These are phyloP conservation scores for Puccinia polysora DNA, from an alignment of 1,284 basidiomycete species.

Conservation along the genomic window DNA sequence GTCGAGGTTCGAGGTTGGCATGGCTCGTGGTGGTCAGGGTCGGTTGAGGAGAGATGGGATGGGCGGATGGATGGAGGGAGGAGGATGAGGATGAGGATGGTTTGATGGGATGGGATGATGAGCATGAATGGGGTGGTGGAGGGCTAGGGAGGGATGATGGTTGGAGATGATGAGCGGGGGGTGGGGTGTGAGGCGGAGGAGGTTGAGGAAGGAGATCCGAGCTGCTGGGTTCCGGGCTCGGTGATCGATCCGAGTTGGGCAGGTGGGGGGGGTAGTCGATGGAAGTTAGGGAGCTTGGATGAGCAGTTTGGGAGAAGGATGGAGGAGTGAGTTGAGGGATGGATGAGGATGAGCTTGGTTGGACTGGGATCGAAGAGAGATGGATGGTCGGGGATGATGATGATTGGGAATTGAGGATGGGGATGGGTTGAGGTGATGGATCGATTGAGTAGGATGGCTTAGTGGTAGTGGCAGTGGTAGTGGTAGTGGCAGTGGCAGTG, in stretches of 20 bases:
- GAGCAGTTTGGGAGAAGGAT: not conserved
- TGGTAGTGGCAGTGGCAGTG: not conserved
- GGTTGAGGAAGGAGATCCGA: too few species aligned
- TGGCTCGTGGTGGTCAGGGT: not conserved
- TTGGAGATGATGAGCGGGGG: not conserved
- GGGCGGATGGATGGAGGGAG: not conserved
- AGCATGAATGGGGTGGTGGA: not conserved
- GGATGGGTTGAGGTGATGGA: not conserved
- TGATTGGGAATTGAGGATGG: not conserved
- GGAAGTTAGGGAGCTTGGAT: not conserved
- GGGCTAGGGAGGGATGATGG: not conserved
- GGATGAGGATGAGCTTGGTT: too few species aligned
- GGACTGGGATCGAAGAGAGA: too few species aligned
- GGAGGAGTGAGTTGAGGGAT: not conserved
- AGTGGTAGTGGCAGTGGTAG: not conserved
- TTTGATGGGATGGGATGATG: not conserved
- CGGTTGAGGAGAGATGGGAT: not conserved
- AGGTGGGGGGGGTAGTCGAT: not conserved
- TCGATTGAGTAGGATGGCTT: not conserved
- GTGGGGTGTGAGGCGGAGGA: not conserved
- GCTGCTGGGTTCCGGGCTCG: too few species aligned
- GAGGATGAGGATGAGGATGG: not conserved
- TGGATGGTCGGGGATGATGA: not conserved
- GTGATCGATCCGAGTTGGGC: not conserved
- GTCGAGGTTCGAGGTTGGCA: not conserved